phyloP scores from a whole-genome alignment of 169 alveolate genomes.

The Plasmodium fragile region DNA sequence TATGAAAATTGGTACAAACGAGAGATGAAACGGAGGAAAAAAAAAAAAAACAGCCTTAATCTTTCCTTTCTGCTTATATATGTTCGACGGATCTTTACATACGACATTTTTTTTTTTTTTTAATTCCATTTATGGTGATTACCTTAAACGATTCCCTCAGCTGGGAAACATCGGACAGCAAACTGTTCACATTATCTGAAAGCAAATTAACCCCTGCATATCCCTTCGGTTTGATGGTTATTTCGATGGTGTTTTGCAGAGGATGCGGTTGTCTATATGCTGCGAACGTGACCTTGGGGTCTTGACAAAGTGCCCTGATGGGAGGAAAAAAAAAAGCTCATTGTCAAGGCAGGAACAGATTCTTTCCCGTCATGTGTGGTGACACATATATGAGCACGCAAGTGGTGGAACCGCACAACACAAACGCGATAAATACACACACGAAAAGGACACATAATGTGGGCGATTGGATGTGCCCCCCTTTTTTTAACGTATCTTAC shows the following conservation, averaged over 20 bases:
- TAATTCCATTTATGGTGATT: conserved; percentile 2
- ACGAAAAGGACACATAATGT: background rate
- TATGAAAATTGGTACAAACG: conserved; percentile 7
- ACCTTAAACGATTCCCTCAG: conserved; percentile 40
- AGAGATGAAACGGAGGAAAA: background rate
- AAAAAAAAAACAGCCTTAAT: background rate
- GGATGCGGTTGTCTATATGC: conserved; percentile 77
- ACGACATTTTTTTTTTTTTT: conserved; percentile 17
- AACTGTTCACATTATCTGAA: conserved; percentile 39
- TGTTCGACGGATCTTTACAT: background rate
- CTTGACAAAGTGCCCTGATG: conserved; percentile 71
- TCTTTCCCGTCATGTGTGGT: background rate
- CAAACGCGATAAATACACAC: background rate
- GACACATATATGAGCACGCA: background rate
- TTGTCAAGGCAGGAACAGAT: background rate
- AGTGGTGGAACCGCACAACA: background rate
- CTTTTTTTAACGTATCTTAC: conserved; percentile 6
- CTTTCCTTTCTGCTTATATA: background rate
- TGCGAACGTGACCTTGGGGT: conserved; percentile 69
- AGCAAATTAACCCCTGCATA: conserved; percentile 72
- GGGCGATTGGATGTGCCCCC: background rate
- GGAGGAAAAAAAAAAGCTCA: background rate
- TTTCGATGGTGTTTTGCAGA: conserved; percentile 59
- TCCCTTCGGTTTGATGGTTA: conserved; percentile 68
- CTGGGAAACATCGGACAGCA: conserved; percentile 37